These are phyloP conservation scores for Sphenostylis stenocarpa DNA, from an alignment of 306 rosid species.

Conservation along the genomic window DNA sequence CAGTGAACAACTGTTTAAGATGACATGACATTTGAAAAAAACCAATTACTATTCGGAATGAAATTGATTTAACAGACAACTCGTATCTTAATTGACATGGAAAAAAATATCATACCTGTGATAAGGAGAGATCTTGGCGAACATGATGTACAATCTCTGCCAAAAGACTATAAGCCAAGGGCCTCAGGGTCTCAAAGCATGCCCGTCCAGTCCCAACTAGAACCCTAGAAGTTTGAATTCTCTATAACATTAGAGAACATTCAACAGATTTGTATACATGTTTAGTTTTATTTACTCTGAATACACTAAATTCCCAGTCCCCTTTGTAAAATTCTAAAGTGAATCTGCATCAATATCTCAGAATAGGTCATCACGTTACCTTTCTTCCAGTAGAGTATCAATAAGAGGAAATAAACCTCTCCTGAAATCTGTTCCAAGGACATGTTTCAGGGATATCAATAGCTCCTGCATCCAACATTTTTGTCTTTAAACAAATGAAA, in stretches of 20 bases:
- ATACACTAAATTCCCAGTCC: not conserved
- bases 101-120: slow-evolving; percentile 61
- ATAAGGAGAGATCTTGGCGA: slow-evolving; percentile 81
- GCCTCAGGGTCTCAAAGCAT: slow-evolving; percentile 96
- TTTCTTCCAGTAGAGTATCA: slow-evolving; percentile 92
- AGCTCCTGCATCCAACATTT: slow-evolving; percentile 74
- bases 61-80: slow-evolving; percentile 1
- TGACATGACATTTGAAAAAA: not conserved
- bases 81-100: slow-evolving; percentile 21
- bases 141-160: slow-evolving; percentile 99
- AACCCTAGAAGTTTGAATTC: slow-evolving; percentile 57
- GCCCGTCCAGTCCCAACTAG: slow-evolving; percentile 97
- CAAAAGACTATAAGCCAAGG: slow-evolving; percentile 93
- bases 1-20: not conserved
- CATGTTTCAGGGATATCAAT: slow-evolving; percentile 92
- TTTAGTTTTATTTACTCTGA: not conserved
- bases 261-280: slow-evolving; percentile 16
- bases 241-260: slow-evolving; percentile 29
- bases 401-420: slow-evolving; percentile 98
- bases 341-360: slow-evolving; percentile 4
- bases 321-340: slow-evolving; percentile 6
- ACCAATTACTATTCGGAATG: slow-evolving; percentile 8
- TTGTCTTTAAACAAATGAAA: slow-evolving; percentile 18
- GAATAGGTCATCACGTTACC: slow-evolving; percentile 51
- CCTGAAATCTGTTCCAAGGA: slow-evolving; percentile 97